These are phyloP conservation scores for Komagataella pseudopastoris DNA, from an alignment of 805 yeast genomes.

Conservation along the genomic window DNA sequence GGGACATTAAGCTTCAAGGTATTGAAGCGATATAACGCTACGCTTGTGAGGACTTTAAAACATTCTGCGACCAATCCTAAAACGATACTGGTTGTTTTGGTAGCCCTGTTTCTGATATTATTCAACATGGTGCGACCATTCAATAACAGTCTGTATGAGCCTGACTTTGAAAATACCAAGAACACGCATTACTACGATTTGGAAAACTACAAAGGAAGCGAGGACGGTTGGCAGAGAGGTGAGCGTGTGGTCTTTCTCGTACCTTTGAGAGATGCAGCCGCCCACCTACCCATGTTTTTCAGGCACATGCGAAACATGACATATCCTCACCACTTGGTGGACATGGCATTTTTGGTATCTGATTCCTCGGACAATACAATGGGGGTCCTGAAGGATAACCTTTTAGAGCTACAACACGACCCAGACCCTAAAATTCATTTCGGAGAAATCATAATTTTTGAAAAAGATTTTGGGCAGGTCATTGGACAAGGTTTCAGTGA, in stretches of 20 bases:
- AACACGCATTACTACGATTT: constrained; percentile 23
- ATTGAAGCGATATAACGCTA: not conserved
- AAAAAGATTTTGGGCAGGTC: constrained; percentile 86
- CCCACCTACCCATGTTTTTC: constrained; percentile 49
- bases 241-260: constrained; percentile 43
- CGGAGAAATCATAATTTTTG: constrained; percentile 78
- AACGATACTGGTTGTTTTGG: not conserved
- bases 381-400: constrained; percentile 43
- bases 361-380: constrained; percentile 86
- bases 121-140: not conserved
- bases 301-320: constrained; percentile 42
- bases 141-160: constrained; percentile 1
- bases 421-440: constrained; percentile 49
- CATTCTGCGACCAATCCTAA: not conserved
- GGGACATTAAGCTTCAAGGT: not conserved
- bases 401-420: constrained; percentile 52
- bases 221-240: constrained; percentile 39
- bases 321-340: constrained; percentile 42
- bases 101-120: not conserved
- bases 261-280: constrained; percentile 46
- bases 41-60: not conserved
- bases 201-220: constrained; percentile 24
- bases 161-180: constrained; percentile 2
- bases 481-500: constrained; percentile 90
- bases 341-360: constrained; percentile 69